Conservation (phyloP, 805 yeast species). For the Lachancea kluyveri region DNA sequence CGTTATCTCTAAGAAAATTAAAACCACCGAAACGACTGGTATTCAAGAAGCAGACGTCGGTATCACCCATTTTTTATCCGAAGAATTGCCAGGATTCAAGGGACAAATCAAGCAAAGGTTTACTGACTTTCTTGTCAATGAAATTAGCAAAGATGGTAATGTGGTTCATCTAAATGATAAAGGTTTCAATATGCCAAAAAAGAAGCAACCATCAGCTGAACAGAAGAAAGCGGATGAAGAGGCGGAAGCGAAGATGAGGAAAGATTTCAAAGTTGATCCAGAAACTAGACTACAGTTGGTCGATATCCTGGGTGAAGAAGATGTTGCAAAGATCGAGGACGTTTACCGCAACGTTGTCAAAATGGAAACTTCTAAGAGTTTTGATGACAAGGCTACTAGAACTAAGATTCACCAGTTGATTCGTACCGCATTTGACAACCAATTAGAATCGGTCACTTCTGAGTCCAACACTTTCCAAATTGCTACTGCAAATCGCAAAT, state of each 20-base stretch:
- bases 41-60: conserved; percentile 81
- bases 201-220: conserved; percentile 38
- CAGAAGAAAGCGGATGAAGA: conserved; percentile 33
- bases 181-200: conserved; percentile 55
- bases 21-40: conserved; percentile 29
- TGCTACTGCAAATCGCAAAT: conserved; percentile 42
- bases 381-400: conserved; percentile 66
- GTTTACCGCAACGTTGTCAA: conserved; percentile 49
- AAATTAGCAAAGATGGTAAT: conserved; percentile 59
- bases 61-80: conserved; percentile 61
- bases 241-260: conserved; percentile 24
- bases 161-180: conserved; percentile 73
- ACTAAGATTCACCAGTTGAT: conserved; percentile 73
- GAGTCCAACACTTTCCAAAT: conserved; percentile 59
- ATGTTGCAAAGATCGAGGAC: conserved; percentile 48
- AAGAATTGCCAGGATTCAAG: conserved; percentile 52
- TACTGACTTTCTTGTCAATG: conserved; percentile 91
- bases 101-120: conserved; percentile 86
- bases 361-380: conserved; percentile 50
- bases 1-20: conserved; percentile 10
- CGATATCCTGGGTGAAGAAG: conserved; percentile 53
- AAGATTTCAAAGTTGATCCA: conserved; percentile 37
- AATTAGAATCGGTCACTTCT: conserved; percentile 75
- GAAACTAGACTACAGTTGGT: conserved; percentile 44
- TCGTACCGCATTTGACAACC: conserved; percentile 65